Conservation (phyloP, 345 rosid genomes). For the Acer negundo region DNA sequence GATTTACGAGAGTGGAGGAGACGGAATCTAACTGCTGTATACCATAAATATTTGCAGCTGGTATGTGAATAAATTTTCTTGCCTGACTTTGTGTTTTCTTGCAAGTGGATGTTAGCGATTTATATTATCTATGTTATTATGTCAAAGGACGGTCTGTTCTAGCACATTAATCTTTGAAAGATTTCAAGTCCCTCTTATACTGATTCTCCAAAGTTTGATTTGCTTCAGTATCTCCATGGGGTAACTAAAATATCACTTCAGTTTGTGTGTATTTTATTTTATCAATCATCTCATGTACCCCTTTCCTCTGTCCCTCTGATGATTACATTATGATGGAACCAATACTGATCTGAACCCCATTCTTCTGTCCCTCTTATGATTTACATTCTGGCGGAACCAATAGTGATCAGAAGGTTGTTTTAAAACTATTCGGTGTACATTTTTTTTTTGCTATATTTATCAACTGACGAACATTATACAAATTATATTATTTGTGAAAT, state of each 20-base stretch:
- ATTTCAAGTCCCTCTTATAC: not conserved
- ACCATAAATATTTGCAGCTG: conserved; percentile 62
- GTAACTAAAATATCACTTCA: no score
- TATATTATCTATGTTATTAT: not conserved
- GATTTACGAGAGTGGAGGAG: conserved; percentile 84
- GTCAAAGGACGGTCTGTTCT: not conserved
- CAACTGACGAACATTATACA: not conserved
- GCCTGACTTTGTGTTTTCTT: conserved; percentile 11
- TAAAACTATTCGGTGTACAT: no score
- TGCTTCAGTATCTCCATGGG: not conserved
- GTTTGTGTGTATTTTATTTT: not conserved
- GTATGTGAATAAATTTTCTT: conserved; percentile 39
- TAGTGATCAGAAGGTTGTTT: no score
- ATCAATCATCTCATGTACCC: not conserved
- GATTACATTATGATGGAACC: not conserved
- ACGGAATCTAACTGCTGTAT: conserved; percentile 53
- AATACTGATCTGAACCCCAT: not conserved
- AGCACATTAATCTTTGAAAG: not conserved
- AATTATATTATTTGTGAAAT: not conserved
- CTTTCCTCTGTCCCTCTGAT: not conserved
- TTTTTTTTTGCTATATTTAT: no score
- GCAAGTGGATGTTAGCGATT: conserved; percentile 2
- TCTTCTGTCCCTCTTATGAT: no score
- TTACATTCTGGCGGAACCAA: no score
- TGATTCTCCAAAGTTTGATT: not conserved